Evolutionary conservation across 2,329 filamentous ascomycete genomes (phyloP), one percentile per base, ranked within the genome.

Genomic region (Colletotrichum neosansevieriae): DNA sequence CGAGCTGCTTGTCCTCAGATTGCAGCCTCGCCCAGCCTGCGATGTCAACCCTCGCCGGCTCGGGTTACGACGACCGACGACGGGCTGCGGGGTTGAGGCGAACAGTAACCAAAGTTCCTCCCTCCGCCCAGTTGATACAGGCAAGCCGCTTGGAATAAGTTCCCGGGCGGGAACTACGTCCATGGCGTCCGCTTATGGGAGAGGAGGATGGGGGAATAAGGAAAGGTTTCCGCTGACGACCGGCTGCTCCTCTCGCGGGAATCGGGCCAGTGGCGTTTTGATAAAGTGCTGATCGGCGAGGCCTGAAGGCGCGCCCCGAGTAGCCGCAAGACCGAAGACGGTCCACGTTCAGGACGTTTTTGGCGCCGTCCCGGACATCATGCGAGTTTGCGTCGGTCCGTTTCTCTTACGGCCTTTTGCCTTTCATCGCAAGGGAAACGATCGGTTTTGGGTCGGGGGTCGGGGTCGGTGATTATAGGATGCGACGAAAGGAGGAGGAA

Each of bases 261-360:
- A 15, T 29, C 51, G 42, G 51, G 3, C 58, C 60, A 58, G 60
- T 40, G 32, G 60, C 40, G 50, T 63, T 40, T 49, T 17, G 44
- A 58, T 63, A 47, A 57, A 38, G 53, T 63, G 60, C 53, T 58
- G 60, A 63, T 63, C 51, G 40, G 40, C 53, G 44, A 24, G 40
- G 50, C 49, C 13, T 61, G 40, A 47, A 63, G 60, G 60, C 60
- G 38, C 50, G 60, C 40, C 32, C 13, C 29, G 19, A 40, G 53
- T 58, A 63, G 60, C 60, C 60, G 60, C 60, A 49, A 58, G 9
- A 58, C 60, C 40, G 50, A 47, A 29, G 60, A 58, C 60, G 40
- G 51, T 11, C 13, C 50, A n/a, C 13, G 60, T 53, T 47, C 58
- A 34, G 38, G 36, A 53, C 10, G 1, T 47, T 47, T 53, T 36